Evolutionary conservation across 2,329 filamentous ascomycete genomes (phyloP).

Genomic region (Venturia aucupariae): DNA sequence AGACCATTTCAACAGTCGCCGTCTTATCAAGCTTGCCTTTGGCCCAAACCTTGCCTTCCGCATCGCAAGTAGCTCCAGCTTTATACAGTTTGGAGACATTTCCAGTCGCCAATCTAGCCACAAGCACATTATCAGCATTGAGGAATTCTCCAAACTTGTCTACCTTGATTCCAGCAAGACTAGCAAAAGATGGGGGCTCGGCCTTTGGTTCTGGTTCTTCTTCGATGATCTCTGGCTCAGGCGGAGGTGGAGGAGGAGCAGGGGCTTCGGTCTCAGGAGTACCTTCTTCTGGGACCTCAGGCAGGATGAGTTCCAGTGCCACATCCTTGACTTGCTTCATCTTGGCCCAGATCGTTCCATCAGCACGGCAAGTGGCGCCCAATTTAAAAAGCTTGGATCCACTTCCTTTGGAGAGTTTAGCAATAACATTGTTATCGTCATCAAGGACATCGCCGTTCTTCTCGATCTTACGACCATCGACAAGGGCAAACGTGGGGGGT

Average conservation of each 20-base stretch:
- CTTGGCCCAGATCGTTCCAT: slow-evolving; percentile 56
- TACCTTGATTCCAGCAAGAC: not conserved
- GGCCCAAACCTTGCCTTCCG: slow-evolving; percentile 5
- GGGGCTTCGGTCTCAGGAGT: slow-evolving; percentile 22
- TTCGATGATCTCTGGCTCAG: slow-evolving; percentile 16
- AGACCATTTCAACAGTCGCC: slow-evolving; percentile 26
- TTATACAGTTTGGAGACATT: slow-evolving; percentile 27
- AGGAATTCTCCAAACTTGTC: slow-evolving; percentile 14
- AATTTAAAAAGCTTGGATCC: slow-evolving; percentile 39
- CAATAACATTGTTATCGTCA: slow-evolving; percentile 40
- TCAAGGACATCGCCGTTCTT: slow-evolving; percentile 41
- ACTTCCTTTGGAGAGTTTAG: slow-evolving; percentile 38
- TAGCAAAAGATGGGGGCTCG: not conserved
- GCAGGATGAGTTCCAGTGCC: slow-evolving; percentile 16
- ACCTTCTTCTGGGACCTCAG: slow-evolving; percentile 31
- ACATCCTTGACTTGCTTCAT: slow-evolving; percentile 43
- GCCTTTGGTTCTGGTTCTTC: slow-evolving; percentile 20
- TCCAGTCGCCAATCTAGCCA: slow-evolving; percentile 24
- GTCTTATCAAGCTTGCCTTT: slow-evolving; percentile 15
- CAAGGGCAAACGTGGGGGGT: slow-evolving; percentile 40
- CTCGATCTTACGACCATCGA: slow-evolving; percentile 43
- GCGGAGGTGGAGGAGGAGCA: not conserved
- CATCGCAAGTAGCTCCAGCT: slow-evolving; percentile 7
- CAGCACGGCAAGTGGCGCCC: slow-evolving; percentile 54
- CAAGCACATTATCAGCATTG: slow-evolving; percentile 22